Percentiles rank a stretch among this genome's conserved stretches.
Conservation (phyloP, 1,284 basidiomycete genomes). For the Coniferiporia weirii region DNA sequence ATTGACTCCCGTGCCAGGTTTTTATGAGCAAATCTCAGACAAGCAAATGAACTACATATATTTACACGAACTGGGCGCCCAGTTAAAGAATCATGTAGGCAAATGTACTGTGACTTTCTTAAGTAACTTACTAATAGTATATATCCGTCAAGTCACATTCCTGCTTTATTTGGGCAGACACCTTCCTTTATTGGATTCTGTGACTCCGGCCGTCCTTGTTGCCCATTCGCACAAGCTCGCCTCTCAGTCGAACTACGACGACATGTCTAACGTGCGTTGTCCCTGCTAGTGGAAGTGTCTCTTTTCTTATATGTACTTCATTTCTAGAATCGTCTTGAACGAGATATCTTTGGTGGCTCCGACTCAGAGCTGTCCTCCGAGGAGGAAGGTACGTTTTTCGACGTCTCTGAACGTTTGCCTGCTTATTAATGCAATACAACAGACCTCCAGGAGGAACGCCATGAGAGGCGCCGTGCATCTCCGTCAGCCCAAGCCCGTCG, state of each 20-base stretch:
- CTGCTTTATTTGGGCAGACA: too few relatives aligned
- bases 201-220: too few relatives aligned
- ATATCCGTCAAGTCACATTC: too few relatives aligned
- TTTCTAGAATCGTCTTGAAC: constrained; percentile 40
- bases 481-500: constrained; percentile 23
- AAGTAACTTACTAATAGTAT: too few relatives aligned
- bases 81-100: too few relatives aligned
- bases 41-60: too few relatives aligned
- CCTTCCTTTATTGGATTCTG: too few relatives aligned
- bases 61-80: too few relatives aligned
- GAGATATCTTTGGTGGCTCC: constrained; percentile 71
- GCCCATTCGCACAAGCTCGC: too few relatives aligned
- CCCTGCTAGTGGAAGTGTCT: not conserved
- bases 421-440: constrained; percentile 24
- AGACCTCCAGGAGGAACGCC: constrained; percentile 24
- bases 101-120: too few relatives aligned
- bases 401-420: not conserved
- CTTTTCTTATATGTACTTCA: not conserved
- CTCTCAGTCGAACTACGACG: not conserved
- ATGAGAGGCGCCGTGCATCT: constrained; percentile 26
- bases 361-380: constrained; percentile 74
- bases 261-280: constrained; percentile 1
- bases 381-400: constrained; percentile 47
- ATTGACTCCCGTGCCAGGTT: too few relatives aligned
- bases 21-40: too few relatives aligned